phyloP scores from a whole-genome alignment of 75 land plant species.

The Cunninghamia lanceolata region DNA sequence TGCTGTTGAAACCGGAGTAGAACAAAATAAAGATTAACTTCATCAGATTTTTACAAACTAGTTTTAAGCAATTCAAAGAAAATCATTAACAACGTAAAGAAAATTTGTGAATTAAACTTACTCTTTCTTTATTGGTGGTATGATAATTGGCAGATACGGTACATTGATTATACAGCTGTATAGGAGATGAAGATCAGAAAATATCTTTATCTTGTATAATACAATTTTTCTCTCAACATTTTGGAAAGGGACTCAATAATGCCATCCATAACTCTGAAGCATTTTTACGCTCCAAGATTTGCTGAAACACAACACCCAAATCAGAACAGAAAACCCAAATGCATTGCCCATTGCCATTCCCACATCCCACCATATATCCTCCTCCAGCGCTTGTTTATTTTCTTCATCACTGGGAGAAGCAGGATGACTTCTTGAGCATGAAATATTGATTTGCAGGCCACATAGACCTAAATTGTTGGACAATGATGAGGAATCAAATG shows the following conservation, averaged over 20 bases:
- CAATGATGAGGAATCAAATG: background rate
- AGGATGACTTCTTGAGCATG: background rate
- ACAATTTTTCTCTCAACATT: background rate
- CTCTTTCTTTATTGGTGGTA: background rate
- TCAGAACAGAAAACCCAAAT: background rate
- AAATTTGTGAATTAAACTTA: background rate
- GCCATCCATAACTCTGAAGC: background rate
- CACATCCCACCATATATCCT: background rate
- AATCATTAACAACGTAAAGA: no score
- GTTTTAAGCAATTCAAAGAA: no score
- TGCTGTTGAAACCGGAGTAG: no score
- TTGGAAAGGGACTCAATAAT: background rate
- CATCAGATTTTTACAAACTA: no score
- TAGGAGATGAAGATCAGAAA: no score
- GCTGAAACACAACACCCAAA: background rate
- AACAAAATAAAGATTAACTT: no score
- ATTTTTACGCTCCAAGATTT: background rate
- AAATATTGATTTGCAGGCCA: background rate
- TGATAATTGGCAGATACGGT: no score
- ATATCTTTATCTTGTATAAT: background rate
- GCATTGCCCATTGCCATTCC: background rate
- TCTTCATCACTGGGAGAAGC: background rate
- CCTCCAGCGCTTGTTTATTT: no score
- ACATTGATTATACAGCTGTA: no score
- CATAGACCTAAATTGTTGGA: background rate